phyloP scores from a whole-genome alignment of 106 monocot species.

The Phalaenopsis aphrodite region DNA sequence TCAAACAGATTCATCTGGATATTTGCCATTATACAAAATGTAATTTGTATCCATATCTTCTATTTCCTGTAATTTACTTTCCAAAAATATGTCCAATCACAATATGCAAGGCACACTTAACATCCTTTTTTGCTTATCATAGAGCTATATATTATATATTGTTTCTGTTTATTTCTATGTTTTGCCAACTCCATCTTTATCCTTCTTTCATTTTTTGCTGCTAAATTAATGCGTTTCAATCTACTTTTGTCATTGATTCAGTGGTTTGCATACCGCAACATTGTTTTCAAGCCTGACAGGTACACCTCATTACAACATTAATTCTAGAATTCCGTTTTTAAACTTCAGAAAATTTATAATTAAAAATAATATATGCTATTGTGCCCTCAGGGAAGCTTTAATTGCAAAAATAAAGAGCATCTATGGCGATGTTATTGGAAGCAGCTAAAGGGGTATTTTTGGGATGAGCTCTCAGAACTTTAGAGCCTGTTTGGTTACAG shows the following conservation, averaged over 20 bases:
- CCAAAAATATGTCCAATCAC: too few species aligned
- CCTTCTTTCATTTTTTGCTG: background rate
- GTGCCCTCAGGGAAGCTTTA: slow-evolving; percentile 49
- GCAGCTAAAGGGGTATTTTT: slow-evolving; percentile 12
- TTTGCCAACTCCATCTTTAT: background rate
- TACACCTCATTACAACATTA: slow-evolving; percentile 3
- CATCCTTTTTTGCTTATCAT: background rate
- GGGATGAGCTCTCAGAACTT: too few species aligned
- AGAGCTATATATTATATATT: background rate
- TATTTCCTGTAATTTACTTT: too few species aligned
- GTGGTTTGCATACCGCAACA: slow-evolving; percentile 61
- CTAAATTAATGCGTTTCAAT: too few species aligned
- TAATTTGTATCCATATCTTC: too few species aligned
- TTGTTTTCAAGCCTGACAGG: slow-evolving; percentile 53
- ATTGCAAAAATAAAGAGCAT: slow-evolving; percentile 41
- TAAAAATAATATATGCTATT: background rate
- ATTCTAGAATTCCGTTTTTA: background rate
- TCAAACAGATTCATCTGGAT: too few species aligned
- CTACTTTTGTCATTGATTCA: too few species aligned
- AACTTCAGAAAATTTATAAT: background rate
- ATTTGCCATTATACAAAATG: too few species aligned
- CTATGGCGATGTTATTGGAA: slow-evolving; percentile 52
- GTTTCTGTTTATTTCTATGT: background rate
- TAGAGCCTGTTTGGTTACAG: too few species aligned
- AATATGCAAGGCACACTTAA: too few species aligned